These are phyloP conservation scores for Corrigiola litoralis DNA, from an alignment of 179 eudicot species.

Conservation along the genomic window DNA sequence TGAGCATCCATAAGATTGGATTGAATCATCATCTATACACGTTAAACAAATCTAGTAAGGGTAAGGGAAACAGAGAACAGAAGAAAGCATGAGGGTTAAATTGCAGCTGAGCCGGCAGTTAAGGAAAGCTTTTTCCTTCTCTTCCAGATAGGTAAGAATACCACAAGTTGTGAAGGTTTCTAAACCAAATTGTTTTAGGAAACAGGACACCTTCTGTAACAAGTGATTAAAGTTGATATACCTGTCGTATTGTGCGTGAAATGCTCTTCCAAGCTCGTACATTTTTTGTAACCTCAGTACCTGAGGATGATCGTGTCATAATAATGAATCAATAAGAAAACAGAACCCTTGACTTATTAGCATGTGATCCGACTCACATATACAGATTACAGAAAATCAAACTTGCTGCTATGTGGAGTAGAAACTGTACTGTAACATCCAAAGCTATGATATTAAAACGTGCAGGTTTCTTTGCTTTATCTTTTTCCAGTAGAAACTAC, in stretches of 20 bases:
- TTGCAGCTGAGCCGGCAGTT: not conserved
- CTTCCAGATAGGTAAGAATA: not conserved
- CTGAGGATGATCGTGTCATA: constrained; percentile 35
- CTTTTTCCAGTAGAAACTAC: constrained; percentile 79
- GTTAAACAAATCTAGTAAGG: constrained; percentile 6
- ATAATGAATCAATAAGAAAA: constrained; percentile 9
- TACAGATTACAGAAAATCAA: constrained; percentile 13
- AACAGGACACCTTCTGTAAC: not conserved
- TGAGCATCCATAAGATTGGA: constrained; percentile 97
- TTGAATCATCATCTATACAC: constrained; percentile 75
- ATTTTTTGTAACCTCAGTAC: constrained; percentile 78
- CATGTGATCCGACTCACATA: no score
- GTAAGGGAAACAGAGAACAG: no score
- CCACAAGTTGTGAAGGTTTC: not conserved
- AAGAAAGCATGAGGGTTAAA: no score
- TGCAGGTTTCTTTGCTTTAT: constrained; percentile 84
- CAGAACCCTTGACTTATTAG: not conserved
- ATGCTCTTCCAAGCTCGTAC: constrained; percentile 79
- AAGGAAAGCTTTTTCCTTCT: not conserved
- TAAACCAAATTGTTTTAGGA: not conserved
- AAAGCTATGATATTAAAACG: constrained; percentile 78
- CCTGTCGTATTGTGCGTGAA: constrained; percentile 91
- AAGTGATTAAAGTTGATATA: constrained; percentile 22
- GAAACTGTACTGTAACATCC: constrained; percentile 79
- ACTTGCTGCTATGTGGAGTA: constrained; percentile 87